Evolutionary conservation across 176 grass and related monocot genomes (phyloP), one percentile per base, ranked within the genome.

Genomic region (Chloris gayana): DNA sequence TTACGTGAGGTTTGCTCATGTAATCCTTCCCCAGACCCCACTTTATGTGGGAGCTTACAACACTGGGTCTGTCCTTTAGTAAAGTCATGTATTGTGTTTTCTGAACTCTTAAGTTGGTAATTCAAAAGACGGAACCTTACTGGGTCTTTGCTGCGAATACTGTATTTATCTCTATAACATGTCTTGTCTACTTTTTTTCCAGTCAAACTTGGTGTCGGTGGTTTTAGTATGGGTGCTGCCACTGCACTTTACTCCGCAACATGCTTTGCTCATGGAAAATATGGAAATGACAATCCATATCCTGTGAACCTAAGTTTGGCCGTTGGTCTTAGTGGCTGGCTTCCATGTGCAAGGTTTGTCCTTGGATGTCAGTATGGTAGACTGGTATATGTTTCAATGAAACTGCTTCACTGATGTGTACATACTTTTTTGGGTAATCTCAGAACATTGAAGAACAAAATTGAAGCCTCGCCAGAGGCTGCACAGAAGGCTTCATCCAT

Each of bases 221-320:
- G 96, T 57, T 99, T 99, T 82, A 99, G 96, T 71, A 99, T 99
- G 96, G 96, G 96, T 35, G 92, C 96, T 67, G 96, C 92, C 44
- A 93, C 85, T 72, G 90, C 90, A 4, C 89, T 99, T 42, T 93
- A 99, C 65, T 99, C 96, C 7, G 96, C 90, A 70, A 93, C 93
- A 72, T 93, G 90, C 62, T 99, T 84, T 91, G 84, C 86, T 76
- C 88, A 91, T 82, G 96, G 93, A 80, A 95, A 88, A 88, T 99
- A 95, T 75, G 90, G 84, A 75, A 99, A 99, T 91, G 96, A 82
- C 46, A 99, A 93, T 76, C 75, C 90, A 82, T 99, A 95, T 39
- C 72, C 93, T 44, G 87, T 99, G 62, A 99, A 91, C 53, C 63
- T 93, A 87, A 89, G 82, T 84, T 72, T 81, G 65, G 90, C 85